Conservation (phyloP, 169 alveolate genomes). For the Prorocentrum cordatum region DNA sequence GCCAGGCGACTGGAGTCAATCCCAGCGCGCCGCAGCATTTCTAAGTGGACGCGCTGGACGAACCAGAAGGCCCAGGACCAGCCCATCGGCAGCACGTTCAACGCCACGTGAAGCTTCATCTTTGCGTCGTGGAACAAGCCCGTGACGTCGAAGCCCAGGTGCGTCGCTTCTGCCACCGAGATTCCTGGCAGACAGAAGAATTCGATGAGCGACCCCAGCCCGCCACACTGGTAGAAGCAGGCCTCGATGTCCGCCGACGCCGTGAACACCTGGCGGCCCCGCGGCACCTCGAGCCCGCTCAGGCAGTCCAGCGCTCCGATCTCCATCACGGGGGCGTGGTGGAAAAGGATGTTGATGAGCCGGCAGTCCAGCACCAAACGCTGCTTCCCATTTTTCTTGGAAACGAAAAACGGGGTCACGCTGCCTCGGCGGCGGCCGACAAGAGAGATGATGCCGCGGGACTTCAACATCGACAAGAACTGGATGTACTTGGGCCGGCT, state of each 20-base stretch:
- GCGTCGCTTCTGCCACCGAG: no score
- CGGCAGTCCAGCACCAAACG: conserved; percentile 11
- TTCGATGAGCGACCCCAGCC: not conserved
- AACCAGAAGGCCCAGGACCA: no score
- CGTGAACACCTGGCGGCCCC: not conserved
- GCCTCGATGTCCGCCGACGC: conserved; percentile 3
- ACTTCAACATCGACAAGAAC: not conserved
- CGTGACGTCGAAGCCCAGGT: no score
- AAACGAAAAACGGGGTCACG: not conserved
- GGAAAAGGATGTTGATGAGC: not conserved
- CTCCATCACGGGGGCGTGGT: not conserved
- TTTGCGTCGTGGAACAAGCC: no score
- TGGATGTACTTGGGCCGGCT: not conserved
- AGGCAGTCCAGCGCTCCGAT: not conserved
- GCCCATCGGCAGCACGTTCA: no score
- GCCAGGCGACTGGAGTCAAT: no score
- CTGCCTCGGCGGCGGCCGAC: not conserved
- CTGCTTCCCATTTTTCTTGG: not conserved
- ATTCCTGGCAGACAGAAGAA: conserved; percentile 9
- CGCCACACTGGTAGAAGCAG: not conserved
- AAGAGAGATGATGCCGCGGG: not conserved
- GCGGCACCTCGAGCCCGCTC: not conserved
- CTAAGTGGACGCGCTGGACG: no score
- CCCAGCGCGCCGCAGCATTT: no score
- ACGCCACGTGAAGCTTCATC: no score